Percentiles rank a stretch among this genome's conserved stretches.
These are phyloP conservation scores for Pueraria montana DNA, from an alignment of 306 rosid genomes.

Conservation along the genomic window DNA sequence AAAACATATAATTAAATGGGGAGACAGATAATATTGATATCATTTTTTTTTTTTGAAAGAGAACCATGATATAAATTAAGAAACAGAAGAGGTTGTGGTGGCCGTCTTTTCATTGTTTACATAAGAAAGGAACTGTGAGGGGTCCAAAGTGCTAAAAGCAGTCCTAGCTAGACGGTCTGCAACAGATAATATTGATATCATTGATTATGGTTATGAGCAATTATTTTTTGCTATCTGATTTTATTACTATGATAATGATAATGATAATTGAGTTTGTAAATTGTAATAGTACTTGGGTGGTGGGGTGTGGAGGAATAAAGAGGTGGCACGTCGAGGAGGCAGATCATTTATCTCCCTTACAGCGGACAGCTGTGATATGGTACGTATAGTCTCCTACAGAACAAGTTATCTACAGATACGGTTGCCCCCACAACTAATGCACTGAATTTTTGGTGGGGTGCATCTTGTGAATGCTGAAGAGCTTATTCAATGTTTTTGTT, in stretches of 20 bases:
- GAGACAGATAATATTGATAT: not conserved
- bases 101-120: no score
- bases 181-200: not conserved
- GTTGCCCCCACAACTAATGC: conserved; percentile 33
- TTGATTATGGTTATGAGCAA: not conserved
- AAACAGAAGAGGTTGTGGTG: no score
- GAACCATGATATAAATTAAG: no score
- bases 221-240: not conserved
- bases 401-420: conserved; percentile 21
- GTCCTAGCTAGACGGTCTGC: no score
- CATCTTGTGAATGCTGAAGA: conserved; percentile 8
- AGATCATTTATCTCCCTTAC: conserved; percentile 45
- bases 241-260: no score
- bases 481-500: not conserved
- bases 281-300: no score
- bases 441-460: conserved; percentile 44
- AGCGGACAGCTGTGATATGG: conserved; percentile 49
- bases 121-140: no score
- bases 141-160: no score
- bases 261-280: no score
- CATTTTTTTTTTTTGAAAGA: no score
- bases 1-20: not conserved
- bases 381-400: conserved; percentile 5
- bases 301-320: conserved; percentile 25
- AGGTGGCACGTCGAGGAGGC: conserved; percentile 41